These are phyloP conservation scores for Corylus heterophylla DNA, from an alignment of 306 rosid species.

Conservation along the genomic window DNA sequence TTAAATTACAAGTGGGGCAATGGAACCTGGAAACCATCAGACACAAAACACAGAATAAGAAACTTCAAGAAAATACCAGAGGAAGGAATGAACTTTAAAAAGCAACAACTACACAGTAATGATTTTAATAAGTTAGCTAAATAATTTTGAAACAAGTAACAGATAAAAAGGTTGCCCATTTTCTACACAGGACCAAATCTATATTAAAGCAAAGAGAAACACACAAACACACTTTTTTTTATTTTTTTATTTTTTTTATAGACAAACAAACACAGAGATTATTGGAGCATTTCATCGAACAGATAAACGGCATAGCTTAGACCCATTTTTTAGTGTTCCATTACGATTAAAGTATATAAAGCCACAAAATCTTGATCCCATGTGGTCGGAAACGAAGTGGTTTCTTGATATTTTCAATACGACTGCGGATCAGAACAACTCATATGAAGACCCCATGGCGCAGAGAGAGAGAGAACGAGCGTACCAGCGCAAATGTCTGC, in stretches of 20 bases:
- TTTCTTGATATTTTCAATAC: not conserved
- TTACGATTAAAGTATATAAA: not conserved
- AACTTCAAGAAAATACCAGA: not conserved
- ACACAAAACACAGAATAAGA: not conserved
- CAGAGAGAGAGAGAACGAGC: not conserved
- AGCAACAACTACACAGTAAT: not conserved
- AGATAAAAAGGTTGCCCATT: not conserved
- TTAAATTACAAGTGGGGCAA: not conserved
- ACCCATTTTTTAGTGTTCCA: not conserved
- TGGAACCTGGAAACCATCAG: constrained; percentile 1
- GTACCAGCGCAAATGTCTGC: not conserved
- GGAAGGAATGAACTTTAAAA: not conserved
- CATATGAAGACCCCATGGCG: not conserved
- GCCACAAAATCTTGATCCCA: not conserved
- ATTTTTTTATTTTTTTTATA: no score
- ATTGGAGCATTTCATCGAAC: not conserved
- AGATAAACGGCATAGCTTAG: not conserved
- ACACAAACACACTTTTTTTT: no score
- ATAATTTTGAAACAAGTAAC: not conserved
- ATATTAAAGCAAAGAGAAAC: no score
- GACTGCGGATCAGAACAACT: not conserved
- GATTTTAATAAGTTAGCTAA: not conserved
- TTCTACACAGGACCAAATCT: no score
- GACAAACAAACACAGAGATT: not conserved
- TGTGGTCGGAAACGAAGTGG: not conserved